Evolutionary conservation across 2,329 filamentous ascomycete species (phyloP).

Genomic region (Fusarium miscanthi): DNA sequence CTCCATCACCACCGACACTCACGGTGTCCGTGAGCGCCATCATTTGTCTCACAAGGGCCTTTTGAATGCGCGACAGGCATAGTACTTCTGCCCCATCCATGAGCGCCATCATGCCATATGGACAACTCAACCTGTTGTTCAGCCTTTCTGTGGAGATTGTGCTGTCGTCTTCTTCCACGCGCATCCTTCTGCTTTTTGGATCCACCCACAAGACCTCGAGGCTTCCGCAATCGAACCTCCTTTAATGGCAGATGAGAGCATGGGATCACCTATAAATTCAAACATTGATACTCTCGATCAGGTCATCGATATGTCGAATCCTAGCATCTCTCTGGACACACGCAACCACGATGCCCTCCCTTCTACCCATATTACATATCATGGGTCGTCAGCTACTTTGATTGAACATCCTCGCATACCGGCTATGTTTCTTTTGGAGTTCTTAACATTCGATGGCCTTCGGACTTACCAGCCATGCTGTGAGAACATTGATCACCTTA

Average conservation of each 20-base stretch:
- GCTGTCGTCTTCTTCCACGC: constrained; percentile 45
- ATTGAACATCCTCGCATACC: constrained; percentile 39
- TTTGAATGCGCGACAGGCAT: constrained; percentile 35
- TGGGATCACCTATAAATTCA: background rate
- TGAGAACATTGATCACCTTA: constrained; percentile 24
- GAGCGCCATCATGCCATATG: constrained; percentile 44
- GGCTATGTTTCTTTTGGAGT: constrained; percentile 42
- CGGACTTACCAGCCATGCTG: constrained; percentile 49
- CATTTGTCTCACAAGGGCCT: constrained; percentile 36
- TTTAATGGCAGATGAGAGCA: background rate
- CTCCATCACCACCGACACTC: constrained; percentile 7
- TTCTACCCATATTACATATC: constrained; percentile 41
- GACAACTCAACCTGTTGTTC: constrained; percentile 6
- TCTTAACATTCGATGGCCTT: constrained; percentile 43
- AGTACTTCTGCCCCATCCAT: constrained; percentile 49
- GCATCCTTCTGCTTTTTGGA: constrained; percentile 34
- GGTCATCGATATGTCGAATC: background rate
- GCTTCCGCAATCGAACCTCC: constrained; percentile 3
- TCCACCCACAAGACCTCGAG: constrained; percentile 30
- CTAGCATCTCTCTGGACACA: background rate
- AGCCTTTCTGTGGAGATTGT: constrained; percentile 51
- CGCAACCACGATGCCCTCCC: constrained; percentile 34
- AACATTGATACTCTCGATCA: background rate
- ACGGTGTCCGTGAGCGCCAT: background rate
- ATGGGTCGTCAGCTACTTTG: constrained; percentile 24